Evolutionary conservation across 495 filamentous ascomycete species (phyloP).

Genomic region (Xylaria grammica): DNA sequence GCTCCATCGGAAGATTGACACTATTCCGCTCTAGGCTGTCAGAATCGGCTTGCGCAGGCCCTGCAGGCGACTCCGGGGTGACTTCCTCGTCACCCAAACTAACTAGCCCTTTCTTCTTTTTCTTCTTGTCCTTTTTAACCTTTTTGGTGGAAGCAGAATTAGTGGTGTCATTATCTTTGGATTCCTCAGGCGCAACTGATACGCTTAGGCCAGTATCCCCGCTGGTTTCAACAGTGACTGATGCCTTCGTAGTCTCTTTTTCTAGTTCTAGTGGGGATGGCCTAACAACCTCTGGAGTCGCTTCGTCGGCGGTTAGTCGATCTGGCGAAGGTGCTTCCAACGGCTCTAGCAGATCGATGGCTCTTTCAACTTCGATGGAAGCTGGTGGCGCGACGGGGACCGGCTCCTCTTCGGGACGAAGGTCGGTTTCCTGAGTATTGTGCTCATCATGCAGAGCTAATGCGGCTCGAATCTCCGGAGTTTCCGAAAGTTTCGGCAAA

Average conservation of each 20-base stretch:
- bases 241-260: neutral
- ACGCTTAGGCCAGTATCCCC: neutral
- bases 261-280: neutral
- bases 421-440: neutral
- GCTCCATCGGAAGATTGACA: neutral
- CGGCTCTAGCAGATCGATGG: neutral
- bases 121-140: constrained; percentile 30
- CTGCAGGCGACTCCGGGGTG: neutral
- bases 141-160: neutral
- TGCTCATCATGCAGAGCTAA: neutral
- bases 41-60: neutral
- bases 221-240: neutral
- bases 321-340: neutral
- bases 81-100: constrained; percentile 2
- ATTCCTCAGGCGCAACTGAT: neutral
- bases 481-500: neutral
- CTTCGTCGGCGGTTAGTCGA: neutral
- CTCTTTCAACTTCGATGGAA: neutral
- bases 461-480: neutral
- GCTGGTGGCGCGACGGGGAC: neutral
- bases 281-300: neutral
- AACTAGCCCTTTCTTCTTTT: constrained; percentile 34
- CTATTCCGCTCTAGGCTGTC: neutral
- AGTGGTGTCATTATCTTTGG: neutral
- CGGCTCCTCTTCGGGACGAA: constrained; percentile 2